Evolutionary conservation across 441 rosid species (phyloP).

Genomic region (Populus hybrid): DNA sequence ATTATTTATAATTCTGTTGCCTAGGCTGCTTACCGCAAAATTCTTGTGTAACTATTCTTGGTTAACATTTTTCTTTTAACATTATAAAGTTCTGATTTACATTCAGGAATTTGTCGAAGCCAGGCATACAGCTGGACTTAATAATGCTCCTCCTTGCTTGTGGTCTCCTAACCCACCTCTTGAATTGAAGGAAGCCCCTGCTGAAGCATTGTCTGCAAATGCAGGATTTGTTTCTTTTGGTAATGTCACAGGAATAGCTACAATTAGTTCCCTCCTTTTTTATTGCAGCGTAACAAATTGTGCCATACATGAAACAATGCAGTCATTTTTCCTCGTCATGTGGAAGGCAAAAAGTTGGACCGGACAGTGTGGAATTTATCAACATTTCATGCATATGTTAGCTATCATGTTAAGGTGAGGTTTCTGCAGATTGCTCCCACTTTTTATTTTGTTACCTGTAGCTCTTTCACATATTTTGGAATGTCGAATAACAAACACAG

Average conservation of each 20-base stretch:
- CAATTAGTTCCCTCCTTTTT: not conserved
- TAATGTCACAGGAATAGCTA: constrained; percentile 30
- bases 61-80: constrained; percentile 3
- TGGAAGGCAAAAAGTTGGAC: constrained; percentile 80
- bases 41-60: not conserved
- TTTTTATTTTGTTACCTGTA: not conserved
- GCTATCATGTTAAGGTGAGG: constrained; percentile 88
- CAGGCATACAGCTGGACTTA: constrained; percentile 74
- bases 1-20: not conserved
- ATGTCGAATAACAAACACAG: not conserved
- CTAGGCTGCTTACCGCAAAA: not conserved
- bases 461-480: not conserved
- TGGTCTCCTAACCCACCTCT: constrained; percentile 81
- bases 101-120: constrained; percentile 91
- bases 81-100: constrained; percentile 3
- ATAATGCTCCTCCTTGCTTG: constrained; percentile 77
- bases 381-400: constrained; percentile 92
- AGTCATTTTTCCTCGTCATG: constrained; percentile 88
- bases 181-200: constrained; percentile 70
- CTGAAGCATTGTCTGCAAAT: constrained; percentile 70
- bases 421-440: not conserved
- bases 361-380: constrained; percentile 86
- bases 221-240: constrained; percentile 97
- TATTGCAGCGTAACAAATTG: constrained; percentile 12
- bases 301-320: constrained; percentile 23